Evolutionary conservation across 495 filamentous ascomycete species (phyloP), one percentile per base, ranked within the genome.

Genomic region (Penicillium salamii): DNA sequence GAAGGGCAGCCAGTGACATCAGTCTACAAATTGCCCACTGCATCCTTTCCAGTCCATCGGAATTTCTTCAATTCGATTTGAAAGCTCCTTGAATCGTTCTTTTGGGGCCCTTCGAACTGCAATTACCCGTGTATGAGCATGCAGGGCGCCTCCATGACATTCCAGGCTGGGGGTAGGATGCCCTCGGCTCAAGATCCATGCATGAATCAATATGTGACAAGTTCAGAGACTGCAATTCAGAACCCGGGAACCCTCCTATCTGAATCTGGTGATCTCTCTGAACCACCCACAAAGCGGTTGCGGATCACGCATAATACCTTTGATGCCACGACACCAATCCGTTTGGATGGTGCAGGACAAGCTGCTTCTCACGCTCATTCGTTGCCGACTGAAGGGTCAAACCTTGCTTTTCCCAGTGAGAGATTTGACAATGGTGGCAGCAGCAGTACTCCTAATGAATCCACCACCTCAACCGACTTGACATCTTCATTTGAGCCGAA

Each of bases 381-480:
- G 5, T 31, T 28, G 6, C 9, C 45, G 18, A 24, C 41, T n/a
- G 33, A 59, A 42, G 32, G 32, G 15, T 19, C 31, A 29, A 23
- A 58, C 23, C 9, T 13, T 9, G 15, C 34, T 9, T 29, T 32
- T 8, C 19, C 42, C 3, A 15, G 34, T 13, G 59, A 47, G 8
- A 61, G 60, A 5, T 38, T 54, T 13, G 53, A 61, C 46, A 36
- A 37, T 15, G 58, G 58, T 46, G 58, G 57, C 11, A 58, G 38
- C 38, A 46, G 44, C 28, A 65, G 44, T 28, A 67, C 63, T 12
- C 61, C 67, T 5, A 62, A 63, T 46, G 60, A 56, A 9, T 68
- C 65, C 13, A 50, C 50, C 5, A 65, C 60, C 12, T 64, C 70
- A 3, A 51, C 64, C 4, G 65, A 66, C 14, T 36, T 61, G n/a